phyloP scores from a whole-genome alignment of 441 rosid genomes.

The Theobroma grandiflorum region DNA sequence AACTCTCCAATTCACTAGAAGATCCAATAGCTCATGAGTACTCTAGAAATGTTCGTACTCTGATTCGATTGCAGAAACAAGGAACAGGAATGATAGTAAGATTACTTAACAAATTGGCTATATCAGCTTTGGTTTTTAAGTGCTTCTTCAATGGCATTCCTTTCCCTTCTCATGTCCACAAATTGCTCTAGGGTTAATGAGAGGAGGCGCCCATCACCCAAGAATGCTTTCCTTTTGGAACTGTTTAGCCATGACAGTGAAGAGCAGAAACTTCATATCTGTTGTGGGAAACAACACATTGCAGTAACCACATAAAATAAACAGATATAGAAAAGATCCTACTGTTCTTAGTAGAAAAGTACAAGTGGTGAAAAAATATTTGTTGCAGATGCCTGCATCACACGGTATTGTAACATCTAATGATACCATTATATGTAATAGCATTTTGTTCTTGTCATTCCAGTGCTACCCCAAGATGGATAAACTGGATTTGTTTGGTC shows the following conservation, averaged over 20 bases:
- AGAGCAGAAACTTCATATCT: not conserved
- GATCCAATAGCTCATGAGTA: slow-evolving; percentile 27
- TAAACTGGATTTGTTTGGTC: not conserved
- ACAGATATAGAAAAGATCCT: not conserved
- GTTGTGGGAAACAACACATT: not conserved
- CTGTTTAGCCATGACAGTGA: not conserved
- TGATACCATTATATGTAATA: not conserved
- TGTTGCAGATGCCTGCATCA: slow-evolving; percentile 2
- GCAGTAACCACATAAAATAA: not conserved
- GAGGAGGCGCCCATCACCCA: not conserved
- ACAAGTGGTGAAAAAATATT: not conserved
- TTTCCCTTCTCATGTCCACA: not conserved
- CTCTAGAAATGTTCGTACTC: not conserved
- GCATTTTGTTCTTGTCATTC: not conserved
- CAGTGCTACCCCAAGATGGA: not conserved
- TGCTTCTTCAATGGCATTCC: not conserved
- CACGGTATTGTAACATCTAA: not conserved
- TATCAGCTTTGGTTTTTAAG: not conserved
- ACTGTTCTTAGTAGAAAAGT: not conserved
- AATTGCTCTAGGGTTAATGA: not conserved
- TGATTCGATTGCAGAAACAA: slow-evolving; percentile 10
- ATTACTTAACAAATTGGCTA: not conserved
- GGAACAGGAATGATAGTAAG: not conserved
- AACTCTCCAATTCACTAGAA: slow-evolving; percentile 57
- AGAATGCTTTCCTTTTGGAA: not conserved